These are phyloP conservation scores for Cadophora malorum DNA, from an alignment of 2,329 filamentous ascomycete species.

Conservation along the genomic window DNA sequence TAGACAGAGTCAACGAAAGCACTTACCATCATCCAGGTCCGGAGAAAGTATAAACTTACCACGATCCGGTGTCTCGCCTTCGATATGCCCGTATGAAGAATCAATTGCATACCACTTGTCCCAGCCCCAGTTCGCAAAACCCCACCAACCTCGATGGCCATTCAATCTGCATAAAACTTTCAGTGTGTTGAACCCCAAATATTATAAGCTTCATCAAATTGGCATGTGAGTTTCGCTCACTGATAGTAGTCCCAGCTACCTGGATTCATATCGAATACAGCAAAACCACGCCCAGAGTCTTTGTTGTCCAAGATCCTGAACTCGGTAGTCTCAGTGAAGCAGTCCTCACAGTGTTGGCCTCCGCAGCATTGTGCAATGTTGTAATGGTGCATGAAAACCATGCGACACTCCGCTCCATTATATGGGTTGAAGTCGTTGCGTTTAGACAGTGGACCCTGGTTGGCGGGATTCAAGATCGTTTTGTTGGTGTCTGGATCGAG, in stretches of 20 bases:
- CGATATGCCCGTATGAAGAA: conserved; percentile 1
- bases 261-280: conserved; percentile 4
- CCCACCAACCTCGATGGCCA: conserved; percentile 4
- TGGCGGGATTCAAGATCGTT: not conserved
- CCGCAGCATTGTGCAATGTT: conserved; percentile 6
- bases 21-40: too few species aligned
- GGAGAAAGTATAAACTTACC: not conserved
- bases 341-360: conserved; percentile 9
- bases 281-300: not conserved
- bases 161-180: not conserved
- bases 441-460: not conserved
- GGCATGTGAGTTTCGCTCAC: not conserved
- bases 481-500: not conserved
- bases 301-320: conserved; percentile 13
- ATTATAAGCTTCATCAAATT: not conserved
- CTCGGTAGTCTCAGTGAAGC: conserved; percentile 1
- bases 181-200: not conserved
- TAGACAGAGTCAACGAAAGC: not conserved
- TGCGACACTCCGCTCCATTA: conserved; percentile 5
- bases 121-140: conserved; percentile 5
- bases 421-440: not conserved
- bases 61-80: not conserved
- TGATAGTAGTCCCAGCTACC: conserved; percentile 4
- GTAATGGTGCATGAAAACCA: conserved; percentile 11
- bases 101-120: conserved; percentile 10